phyloP scores from a whole-genome alignment of 1,284 basidiomycete genomes.

The Trametes sp. region DNA sequence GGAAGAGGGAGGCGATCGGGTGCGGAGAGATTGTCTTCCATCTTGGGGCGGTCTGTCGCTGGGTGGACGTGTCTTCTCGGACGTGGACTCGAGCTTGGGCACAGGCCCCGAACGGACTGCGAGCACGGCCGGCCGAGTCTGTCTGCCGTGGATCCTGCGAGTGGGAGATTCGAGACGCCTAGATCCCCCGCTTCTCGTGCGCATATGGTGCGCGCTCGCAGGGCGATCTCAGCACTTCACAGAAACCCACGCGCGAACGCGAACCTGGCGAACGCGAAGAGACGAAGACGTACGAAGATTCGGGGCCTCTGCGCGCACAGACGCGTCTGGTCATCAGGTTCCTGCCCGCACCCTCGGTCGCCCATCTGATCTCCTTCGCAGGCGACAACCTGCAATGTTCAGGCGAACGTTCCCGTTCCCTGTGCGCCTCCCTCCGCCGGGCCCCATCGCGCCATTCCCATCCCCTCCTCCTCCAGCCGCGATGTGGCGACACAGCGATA shows the following conservation, averaged over 20 bases:
- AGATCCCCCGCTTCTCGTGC: not conserved
- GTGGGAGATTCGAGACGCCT: slow-evolving; percentile 6
- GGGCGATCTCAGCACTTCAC: slow-evolving; percentile 7
- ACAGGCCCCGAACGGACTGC: slow-evolving; percentile 8
- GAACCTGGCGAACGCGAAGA: not conserved
- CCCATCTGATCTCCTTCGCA: not conserved
- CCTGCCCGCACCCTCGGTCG: not conserved
- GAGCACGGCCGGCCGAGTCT: slow-evolving; percentile 10
- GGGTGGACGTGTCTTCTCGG: not conserved
- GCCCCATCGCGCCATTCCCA: no score
- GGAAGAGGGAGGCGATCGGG: slow-evolving; percentile 3
- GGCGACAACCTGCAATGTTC: not conserved
- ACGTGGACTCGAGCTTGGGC: slow-evolving; percentile 2
- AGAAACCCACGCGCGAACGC: slow-evolving; percentile 6
- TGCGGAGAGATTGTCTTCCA: slow-evolving; percentile 24
- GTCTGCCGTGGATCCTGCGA: slow-evolving; percentile 17
- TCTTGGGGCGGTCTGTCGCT: slow-evolving; percentile 6
- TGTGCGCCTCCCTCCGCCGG: no score
- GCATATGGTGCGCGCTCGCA: not conserved
- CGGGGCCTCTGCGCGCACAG: not conserved
- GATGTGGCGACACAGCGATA: not conserved
- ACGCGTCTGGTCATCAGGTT: slow-evolving; percentile 2
- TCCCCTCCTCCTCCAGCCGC: no score
- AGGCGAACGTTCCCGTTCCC: slow-evolving; percentile 3
- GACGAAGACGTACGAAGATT: slow-evolving; percentile 5